phyloP scores from a whole-genome alignment of 2,329 filamentous ascomycete species.

The Fusarium palustre region DNA sequence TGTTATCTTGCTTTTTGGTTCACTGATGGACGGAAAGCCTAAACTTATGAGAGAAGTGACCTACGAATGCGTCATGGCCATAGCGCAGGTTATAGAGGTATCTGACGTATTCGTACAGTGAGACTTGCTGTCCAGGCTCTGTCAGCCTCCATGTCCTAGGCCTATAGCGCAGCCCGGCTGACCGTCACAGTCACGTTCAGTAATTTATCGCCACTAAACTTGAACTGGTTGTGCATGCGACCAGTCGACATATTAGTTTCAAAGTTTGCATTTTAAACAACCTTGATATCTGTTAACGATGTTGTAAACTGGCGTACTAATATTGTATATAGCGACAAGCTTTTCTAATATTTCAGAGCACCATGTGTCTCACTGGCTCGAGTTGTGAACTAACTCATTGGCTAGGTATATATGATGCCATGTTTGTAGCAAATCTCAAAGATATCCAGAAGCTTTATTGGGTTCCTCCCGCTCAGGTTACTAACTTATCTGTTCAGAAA shows the following conservation, averaged over 20 bases:
- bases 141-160: background rate
- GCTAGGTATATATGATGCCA: too few species aligned
- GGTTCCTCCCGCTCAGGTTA: background rate
- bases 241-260: background rate
- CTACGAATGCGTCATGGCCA: constrained; percentile 36
- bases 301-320: background rate
- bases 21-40: background rate
- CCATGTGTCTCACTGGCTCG: background rate
- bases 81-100: constrained; percentile 9
- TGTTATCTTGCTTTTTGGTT: background rate
- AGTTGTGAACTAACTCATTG: too few species aligned
- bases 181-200: constrained; percentile 31
- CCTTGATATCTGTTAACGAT: background rate
- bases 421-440: background rate
- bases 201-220: constrained; percentile 27
- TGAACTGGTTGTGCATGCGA: constrained; percentile 31
- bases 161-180: constrained; percentile 13
- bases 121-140: constrained; percentile 20
- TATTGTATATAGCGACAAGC: background rate
- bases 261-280: background rate
- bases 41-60: constrained; percentile 10
- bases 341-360: background rate
- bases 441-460: background rate
- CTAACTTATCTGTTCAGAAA: background rate
- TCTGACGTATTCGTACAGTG: constrained; percentile 40